These are phyloP conservation scores for Aspergillus pseudotamarii DNA, from an alignment of 2,329 filamentous ascomycete species.

Conservation along the genomic window DNA sequence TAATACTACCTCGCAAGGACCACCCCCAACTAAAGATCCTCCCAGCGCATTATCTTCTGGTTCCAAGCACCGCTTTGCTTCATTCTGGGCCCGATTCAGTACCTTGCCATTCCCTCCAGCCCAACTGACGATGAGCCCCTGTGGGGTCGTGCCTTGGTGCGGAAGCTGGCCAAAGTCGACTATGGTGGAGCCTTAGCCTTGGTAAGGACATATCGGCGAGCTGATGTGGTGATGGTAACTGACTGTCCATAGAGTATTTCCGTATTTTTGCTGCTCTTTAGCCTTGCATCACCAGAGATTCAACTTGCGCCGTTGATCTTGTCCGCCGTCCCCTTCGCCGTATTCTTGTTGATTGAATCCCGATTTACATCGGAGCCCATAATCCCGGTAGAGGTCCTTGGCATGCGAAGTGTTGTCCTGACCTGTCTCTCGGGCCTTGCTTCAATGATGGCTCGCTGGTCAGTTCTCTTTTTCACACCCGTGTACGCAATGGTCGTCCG, in stretches of 20 bases:
- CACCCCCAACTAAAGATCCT: background rate
- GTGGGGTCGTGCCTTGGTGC: slow-evolving; percentile 42
- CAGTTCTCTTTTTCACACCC: slow-evolving; percentile 77
- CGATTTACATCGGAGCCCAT: slow-evolving; percentile 69
- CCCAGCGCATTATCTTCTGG: slow-evolving; percentile 71
- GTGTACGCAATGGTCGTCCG: slow-evolving; percentile 78
- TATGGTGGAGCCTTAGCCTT: slow-evolving; percentile 72
- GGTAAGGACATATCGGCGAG: slow-evolving; percentile 44
- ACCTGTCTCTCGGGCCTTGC: slow-evolving; percentile 75
- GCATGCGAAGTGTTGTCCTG: slow-evolving; percentile 69
- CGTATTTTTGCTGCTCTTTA: slow-evolving; percentile 72
- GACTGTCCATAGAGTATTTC: slow-evolving; percentile 54
- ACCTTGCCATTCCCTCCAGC: slow-evolving; percentile 65
- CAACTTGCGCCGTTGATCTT: slow-evolving; percentile 61
- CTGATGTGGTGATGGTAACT: background rate
- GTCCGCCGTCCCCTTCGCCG: slow-evolving; percentile 60
- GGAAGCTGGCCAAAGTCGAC: slow-evolving; percentile 69
- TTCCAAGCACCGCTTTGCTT: slow-evolving; percentile 68
- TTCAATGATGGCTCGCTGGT: slow-evolving; percentile 81
- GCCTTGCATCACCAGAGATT: slow-evolving; percentile 67
- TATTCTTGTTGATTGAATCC: slow-evolving; percentile 65
- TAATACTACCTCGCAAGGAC: background rate
- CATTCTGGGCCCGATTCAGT: slow-evolving; percentile 63
- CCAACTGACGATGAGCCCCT: slow-evolving; percentile 39
- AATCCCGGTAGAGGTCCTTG: slow-evolving; percentile 71